Conservation (phyloP, 192 early-diverging fungal genomes). For the Helicostylum pulchrum region DNA sequence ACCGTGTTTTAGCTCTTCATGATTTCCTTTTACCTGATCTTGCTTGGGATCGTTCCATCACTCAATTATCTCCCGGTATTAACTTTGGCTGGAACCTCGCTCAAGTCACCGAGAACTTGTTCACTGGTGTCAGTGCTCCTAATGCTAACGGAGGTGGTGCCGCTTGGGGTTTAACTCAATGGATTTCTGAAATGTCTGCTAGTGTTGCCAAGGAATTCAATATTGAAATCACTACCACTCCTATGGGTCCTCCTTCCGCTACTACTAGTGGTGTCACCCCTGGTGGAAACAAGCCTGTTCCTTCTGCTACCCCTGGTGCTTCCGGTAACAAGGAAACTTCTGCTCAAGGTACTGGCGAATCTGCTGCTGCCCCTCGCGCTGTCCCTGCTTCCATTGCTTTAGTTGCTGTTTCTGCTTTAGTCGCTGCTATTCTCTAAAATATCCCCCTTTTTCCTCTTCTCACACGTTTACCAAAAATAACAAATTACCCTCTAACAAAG, state of each 20-base stretch:
- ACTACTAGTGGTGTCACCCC: background rate
- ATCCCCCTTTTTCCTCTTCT: background rate
- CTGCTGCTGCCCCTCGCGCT: conserved; percentile 1
- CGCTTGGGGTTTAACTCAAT: conserved; percentile 41
- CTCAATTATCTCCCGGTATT: conserved; percentile 44
- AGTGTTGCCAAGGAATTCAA: conserved; percentile 24
- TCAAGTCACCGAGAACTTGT: conserved; percentile 36
- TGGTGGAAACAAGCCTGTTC: conserved; percentile 3
- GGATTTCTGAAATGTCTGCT: conserved; percentile 36
- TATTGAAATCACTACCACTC: conserved; percentile 14
- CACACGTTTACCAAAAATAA: too few relatives aligned
- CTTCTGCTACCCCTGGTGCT: background rate
- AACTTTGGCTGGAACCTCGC: conserved; percentile 42
- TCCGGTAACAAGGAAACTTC: background rate
- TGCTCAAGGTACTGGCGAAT: background rate
- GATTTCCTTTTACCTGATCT: conserved; percentile 44
- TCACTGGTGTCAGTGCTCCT: conserved; percentile 16
- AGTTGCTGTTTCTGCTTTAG: conserved; percentile 9
- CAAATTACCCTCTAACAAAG: too few relatives aligned
- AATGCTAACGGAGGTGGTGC: conserved; percentile 35
- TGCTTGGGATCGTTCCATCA: conserved; percentile 42
- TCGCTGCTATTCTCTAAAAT: conserved; percentile 11
- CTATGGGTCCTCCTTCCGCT: background rate
- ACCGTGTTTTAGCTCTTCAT: conserved; percentile 43
- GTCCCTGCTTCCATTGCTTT: conserved; percentile 15